Conservation (phyloP, 345 rosid genomes). For the Eutrema yunnanense region DNA sequence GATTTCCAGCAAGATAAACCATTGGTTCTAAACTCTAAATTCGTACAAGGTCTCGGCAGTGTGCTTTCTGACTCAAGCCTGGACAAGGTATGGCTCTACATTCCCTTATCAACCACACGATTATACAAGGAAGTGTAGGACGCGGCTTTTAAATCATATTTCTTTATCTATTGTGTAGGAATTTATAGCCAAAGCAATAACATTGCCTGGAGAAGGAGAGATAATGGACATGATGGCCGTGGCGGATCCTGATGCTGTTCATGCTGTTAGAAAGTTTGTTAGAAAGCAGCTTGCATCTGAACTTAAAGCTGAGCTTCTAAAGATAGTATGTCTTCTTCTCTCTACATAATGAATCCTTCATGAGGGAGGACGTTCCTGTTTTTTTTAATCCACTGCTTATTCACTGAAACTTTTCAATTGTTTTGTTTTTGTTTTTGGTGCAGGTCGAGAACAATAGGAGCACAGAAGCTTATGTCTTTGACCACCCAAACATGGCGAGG, state of each 20-base stretch:
- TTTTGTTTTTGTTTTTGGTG: background rate
- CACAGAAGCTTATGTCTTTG: conserved; percentile 62
- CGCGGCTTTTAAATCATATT: background rate
- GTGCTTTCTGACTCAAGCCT: conserved; percentile 63
- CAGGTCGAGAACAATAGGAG: conserved; percentile 80
- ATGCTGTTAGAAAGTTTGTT: conserved; percentile 79
- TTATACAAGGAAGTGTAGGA: background rate
- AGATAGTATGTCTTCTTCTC: conserved; percentile 43
- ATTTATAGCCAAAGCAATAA: conserved; percentile 84
- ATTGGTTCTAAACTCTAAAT: conserved; percentile 63
- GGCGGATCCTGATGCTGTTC: conserved; percentile 99
- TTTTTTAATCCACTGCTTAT: background rate
- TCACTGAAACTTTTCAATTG: background rate
- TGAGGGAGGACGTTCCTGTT: background rate
- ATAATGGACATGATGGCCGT: conserved; percentile 97
- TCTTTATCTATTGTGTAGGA: conserved; percentile 44
- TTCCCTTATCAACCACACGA: background rate
- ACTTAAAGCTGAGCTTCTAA: conserved; percentile 67
- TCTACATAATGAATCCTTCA: background rate
- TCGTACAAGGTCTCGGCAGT: conserved; percentile 70
- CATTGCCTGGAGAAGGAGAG: conserved; percentile 94
- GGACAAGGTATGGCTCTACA: conserved; percentile 56
- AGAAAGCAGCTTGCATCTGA: conserved; percentile 87
- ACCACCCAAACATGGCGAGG: conserved; percentile 82
- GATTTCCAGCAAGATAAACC: conserved; percentile 75